Conservation (phyloP, 176 grass and related monocot genomes). For the Avena insularis region DNA sequence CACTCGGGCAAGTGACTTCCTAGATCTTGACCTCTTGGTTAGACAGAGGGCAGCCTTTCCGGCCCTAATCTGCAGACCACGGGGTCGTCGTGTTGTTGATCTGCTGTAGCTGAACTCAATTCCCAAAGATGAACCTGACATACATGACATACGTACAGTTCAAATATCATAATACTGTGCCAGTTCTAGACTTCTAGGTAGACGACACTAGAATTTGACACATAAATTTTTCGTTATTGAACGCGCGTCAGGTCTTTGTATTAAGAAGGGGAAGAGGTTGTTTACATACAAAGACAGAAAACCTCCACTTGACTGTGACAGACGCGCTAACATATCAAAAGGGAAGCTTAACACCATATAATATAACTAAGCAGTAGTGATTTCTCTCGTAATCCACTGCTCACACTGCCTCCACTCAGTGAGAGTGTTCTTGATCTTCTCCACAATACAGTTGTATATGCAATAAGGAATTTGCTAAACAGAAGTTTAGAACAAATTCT, state of each 20-base stretch:
- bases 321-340: neutral
- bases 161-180: constrained; percentile 31
- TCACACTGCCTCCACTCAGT: neutral
- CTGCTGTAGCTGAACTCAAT: constrained; percentile 68
- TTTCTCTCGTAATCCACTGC: neutral
- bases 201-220: neutral
- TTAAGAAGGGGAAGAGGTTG: no score
- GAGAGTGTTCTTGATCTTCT: neutral
- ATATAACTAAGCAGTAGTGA: neutral
- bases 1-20: constrained; percentile 84
- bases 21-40: constrained; percentile 88
- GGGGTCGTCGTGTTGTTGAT: constrained; percentile 56
- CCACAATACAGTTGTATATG: neutral
- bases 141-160: constrained; percentile 28
- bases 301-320: neutral
- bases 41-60: constrained; percentile 75
- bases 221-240: neutral
- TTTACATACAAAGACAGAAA: neutral
- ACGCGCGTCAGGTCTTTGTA: neutral
- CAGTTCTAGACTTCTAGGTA: neutral
- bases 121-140: constrained; percentile 67
- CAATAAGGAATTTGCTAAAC: neutral
- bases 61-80: constrained; percentile 77
- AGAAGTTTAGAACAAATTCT: neutral
- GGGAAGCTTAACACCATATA: neutral